phyloP scores from a whole-genome alignment of 2,329 filamentous ascomycete species.

The Amauroascus verrucosus region DNA sequence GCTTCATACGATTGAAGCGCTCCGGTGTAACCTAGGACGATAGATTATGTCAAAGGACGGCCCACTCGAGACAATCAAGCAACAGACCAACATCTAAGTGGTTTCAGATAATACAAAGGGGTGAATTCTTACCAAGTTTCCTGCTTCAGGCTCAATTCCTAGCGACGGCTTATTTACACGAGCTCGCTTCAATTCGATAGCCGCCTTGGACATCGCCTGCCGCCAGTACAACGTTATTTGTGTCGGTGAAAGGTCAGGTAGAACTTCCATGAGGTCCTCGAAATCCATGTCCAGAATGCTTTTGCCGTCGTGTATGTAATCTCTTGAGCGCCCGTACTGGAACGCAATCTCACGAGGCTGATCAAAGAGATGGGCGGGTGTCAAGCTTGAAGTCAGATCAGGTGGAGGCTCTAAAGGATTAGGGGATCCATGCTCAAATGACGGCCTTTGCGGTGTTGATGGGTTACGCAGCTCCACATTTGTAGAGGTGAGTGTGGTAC shows the following conservation, averaged over 20 bases:
- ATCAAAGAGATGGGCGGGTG: not conserved
- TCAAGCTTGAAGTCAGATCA: constrained; percentile 5
- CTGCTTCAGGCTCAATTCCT: not conserved
- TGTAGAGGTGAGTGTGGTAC: not conserved
- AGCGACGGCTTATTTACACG: not conserved
- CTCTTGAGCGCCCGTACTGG: not conserved
- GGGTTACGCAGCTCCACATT: constrained; percentile 12
- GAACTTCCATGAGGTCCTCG: constrained; percentile 13
- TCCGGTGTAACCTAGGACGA: constrained; percentile 1
- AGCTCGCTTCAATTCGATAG: not conserved
- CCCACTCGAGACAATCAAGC: not conserved
- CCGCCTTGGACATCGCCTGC: constrained; percentile 9
- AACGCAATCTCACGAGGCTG: not conserved
- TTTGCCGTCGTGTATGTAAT: constrained; percentile 9
- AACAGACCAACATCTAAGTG: not conserved
- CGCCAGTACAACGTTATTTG: constrained; percentile 16
- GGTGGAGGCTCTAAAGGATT: constrained; percentile 6
- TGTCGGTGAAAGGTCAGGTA: constrained; percentile 13
- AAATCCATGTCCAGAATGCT: constrained; percentile 10
- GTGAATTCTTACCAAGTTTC: not conserved
- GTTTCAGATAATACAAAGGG: not conserved
- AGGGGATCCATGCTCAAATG: constrained; percentile 6
- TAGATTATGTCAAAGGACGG: not conserved
- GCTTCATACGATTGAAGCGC: constrained; percentile 7
- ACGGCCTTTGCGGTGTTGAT: constrained; percentile 6